Evolutionary conservation across 2,329 filamentous ascomycete genomes (phyloP).

Genomic region (Fusarium brevicatenulatum): DNA sequence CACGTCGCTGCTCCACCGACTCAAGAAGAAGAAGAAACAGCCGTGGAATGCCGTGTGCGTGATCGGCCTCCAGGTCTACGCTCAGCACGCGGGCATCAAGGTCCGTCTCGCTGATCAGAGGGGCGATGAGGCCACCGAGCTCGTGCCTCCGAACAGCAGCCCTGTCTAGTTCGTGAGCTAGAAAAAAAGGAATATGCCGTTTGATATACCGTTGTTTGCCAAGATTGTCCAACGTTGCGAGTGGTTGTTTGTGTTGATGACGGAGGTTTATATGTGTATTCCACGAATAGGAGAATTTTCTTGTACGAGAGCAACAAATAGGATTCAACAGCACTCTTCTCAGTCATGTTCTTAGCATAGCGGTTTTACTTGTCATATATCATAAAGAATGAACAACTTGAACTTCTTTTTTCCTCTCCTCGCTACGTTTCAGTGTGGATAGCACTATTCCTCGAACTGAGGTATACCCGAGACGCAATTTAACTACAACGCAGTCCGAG

Average conservation of each 20-base stretch:
- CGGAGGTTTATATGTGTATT: not conserved
- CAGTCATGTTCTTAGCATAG: not conserved
- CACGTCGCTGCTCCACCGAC: not conserved
- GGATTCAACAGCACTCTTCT: not conserved
- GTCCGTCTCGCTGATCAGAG: constrained; percentile 50
- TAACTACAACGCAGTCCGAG: constrained; percentile 3
- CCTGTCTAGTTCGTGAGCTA: constrained; percentile 6
- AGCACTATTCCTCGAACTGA: constrained; percentile 3
- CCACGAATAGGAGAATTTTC: not conserved
- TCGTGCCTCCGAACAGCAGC: constrained; percentile 26
- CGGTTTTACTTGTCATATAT: not conserved
- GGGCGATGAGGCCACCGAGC: constrained; percentile 39
- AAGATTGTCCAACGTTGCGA: not conserved
- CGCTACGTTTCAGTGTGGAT: not conserved
- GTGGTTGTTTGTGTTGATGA: not conserved
- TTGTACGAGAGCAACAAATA: not conserved
- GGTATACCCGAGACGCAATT: constrained; percentile 5
- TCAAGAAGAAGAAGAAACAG: constrained; percentile 31
- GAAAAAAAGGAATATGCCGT: not conserved
- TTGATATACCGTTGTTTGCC: not conserved
- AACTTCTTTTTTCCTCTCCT: not conserved
- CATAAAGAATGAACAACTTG: not conserved
- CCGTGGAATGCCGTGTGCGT: constrained; percentile 57
- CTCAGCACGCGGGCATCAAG: constrained; percentile 49
- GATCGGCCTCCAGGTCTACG: constrained; percentile 53